A percentile compares a stretch with the other conserved stretches of the same genome.
phyloP scores from a whole-genome alignment of 345 rosid species.

The Moricandia arvensis region DNA sequence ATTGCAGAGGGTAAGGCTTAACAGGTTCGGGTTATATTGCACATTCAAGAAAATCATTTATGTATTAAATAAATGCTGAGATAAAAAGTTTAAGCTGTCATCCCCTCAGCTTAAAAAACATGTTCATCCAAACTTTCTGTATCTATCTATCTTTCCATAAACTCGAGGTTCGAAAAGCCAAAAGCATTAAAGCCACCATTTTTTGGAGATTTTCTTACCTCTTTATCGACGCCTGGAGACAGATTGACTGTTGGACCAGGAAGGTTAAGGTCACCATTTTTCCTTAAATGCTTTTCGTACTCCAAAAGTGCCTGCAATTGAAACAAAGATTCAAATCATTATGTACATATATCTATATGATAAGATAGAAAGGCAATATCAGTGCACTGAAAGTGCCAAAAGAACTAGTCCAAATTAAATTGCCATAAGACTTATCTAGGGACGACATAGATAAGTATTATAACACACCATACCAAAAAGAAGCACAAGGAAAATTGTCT shows the following conservation, averaged over 20 bases:
- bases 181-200: constrained; percentile 14
- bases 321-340: constrained; percentile 17
- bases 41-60: neutral
- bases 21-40: neutral
- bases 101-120: neutral
- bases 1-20: constrained; percentile 5
- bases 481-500: constrained; percentile 4
- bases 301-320: constrained; percentile 74
- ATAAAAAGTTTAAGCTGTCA: neutral
- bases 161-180: constrained; percentile 3
- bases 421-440: constrained; percentile 2
- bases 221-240: constrained; percentile 58
- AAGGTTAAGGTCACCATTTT: constrained; percentile 71
- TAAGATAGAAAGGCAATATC: neutral
- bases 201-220: constrained; percentile 43
- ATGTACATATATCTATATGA: constrained; percentile 9
- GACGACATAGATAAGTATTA: constrained; percentile 15
- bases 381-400: constrained; percentile 6
- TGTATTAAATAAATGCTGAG: neutral
- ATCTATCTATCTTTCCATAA: constrained; percentile 3
- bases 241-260: constrained; percentile 55
- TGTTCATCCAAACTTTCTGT: constrained; percentile 1
- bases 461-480: constrained; percentile 8
- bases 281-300: constrained; percentile 69
- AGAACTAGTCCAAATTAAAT: neutral